Base-by-base conservation (phyloP, 345 rosid genomes). In the Linum lewisii region DNA sequence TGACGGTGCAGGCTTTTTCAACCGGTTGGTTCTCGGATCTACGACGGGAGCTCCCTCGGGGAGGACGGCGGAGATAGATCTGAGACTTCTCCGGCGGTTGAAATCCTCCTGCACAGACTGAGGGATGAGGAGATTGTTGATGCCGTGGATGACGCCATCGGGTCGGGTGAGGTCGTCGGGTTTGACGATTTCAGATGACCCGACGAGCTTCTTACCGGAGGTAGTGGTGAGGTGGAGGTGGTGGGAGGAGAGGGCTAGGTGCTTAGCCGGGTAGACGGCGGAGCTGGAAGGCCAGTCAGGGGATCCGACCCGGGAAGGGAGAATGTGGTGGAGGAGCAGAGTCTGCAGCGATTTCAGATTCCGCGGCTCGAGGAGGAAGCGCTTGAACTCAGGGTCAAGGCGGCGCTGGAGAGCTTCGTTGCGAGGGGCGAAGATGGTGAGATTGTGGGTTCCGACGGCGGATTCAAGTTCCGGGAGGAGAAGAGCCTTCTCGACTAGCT, bases 341-440 rank as follows among this genome's bases (percentile, higher is more conserved):
- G 82, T 71, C 57, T 93, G 99, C 9, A 93, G 79, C 1, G 96
- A 87, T 63, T 75, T 79, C 61, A 90, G 85, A 47, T 93, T 89
- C 22, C 97, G 77, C 0, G 99, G 99, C 61, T 87, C 96, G 9
- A 90, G 96, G 61, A 93, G 79, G 82, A 93, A 93, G 1, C 84
- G 82, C 66, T 90, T 90, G 79, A 93, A 89, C 32, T 79, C 88
- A 2, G 97, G 97, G 70, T 93, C 95, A 2, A 93, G 76, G 18
- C 80, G 76, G 19, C 88, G 90, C 72, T 93, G 95, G 11, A 93
- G 66, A 7, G 97, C 97, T 53, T 89, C 90, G 63, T 93, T 93
- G 2, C 72, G 72, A 0, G 99, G 99, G 1, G 99, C 99, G 53
- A 93, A 93, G 73, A 93, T 87, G 73, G 99, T 93, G 64, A 93